Conservation (phyloP, 78 protist species). For the Chrysochromulina tobinii region DNA sequence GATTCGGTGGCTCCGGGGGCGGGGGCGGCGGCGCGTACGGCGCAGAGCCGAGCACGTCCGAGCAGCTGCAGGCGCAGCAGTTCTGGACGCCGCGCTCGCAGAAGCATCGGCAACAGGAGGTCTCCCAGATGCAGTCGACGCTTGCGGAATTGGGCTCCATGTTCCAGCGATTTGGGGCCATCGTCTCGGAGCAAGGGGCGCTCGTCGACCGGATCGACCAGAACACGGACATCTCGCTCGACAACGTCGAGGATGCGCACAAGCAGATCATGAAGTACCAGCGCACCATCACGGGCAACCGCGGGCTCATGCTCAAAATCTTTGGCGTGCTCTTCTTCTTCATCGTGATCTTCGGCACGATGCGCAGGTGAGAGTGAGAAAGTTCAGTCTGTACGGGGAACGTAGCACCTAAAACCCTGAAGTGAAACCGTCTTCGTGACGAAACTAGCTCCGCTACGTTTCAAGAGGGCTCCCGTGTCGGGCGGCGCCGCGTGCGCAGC, state of each 20-base stretch:
- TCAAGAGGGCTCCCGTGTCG: too few species aligned
- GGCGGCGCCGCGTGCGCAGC: too few species aligned
- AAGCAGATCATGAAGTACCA: background rate
- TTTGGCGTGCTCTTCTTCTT: background rate
- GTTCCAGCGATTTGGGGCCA: background rate
- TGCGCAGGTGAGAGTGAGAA: too few species aligned
- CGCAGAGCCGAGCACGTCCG: background rate
- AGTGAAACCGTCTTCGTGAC: too few species aligned
- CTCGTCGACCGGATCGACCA: background rate
- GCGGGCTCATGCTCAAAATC: background rate
- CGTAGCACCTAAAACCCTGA: too few species aligned
- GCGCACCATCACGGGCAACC: background rate
- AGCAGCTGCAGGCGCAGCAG: background rate
- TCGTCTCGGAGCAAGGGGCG: conserved; percentile 3
- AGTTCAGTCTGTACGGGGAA: too few species aligned
- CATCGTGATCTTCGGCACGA: background rate
- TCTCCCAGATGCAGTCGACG: conserved; percentile 1
- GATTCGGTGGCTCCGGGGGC: background rate
- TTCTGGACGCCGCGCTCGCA: background rate
- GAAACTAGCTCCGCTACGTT: too few species aligned
- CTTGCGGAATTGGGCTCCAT: background rate
- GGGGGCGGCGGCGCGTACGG: background rate
- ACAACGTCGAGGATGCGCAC: background rate
- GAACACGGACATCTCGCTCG: background rate
- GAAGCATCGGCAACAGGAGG: background rate